Evolutionary conservation across 192 early-diverging fungal genomes (phyloP).

Genomic region (Coemansia sp.): DNA sequence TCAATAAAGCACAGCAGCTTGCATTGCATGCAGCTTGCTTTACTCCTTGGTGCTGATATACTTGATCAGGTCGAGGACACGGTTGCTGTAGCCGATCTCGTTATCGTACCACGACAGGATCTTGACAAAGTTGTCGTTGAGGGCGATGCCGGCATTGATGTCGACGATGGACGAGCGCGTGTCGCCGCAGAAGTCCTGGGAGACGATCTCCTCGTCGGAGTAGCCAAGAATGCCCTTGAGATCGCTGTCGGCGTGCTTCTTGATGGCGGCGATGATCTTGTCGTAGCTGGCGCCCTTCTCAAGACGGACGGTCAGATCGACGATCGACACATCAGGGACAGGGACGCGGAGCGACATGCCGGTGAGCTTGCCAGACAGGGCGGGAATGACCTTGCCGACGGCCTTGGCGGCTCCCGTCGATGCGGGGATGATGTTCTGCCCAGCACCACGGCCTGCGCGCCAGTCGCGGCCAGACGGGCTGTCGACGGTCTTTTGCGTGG

Average conservation of each 20-base stretch:
- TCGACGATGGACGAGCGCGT: conserved; percentile 92
- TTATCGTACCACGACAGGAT: conserved; percentile 91
- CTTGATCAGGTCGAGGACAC: conserved; percentile 87
- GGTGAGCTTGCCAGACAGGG: conserved; percentile 93
- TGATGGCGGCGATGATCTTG: conserved; percentile 85
- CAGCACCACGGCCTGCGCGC: conserved; percentile 95
- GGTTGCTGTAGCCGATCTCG: conserved; percentile 91
- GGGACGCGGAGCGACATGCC: conserved; percentile 99
- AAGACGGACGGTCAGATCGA: conserved; percentile 94
- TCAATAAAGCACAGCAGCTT: neutral
- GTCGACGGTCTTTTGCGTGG: conserved; percentile 99
- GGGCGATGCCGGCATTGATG: conserved; percentile 91
- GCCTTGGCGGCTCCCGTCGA: conserved; percentile 99
- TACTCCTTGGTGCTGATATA: conserved; percentile 66
- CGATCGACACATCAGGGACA: conserved; percentile 93
- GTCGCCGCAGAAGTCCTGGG: conserved; percentile 93
- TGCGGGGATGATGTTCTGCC: conserved; percentile 98
- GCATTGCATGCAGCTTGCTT: too few species aligned
- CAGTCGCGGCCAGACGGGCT: conserved; percentile 97
- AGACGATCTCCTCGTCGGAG: conserved; percentile 95
- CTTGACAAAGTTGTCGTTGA: conserved; percentile 97
- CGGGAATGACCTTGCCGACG: conserved; percentile 96
- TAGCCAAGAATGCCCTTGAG: conserved; percentile 91
- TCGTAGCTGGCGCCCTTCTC: conserved; percentile 90
- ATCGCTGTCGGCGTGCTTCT: conserved; percentile 78